Evolutionary conservation across 2,329 filamentous ascomycete genomes (phyloP).

Genomic region (Beauveria brongniartii): DNA sequence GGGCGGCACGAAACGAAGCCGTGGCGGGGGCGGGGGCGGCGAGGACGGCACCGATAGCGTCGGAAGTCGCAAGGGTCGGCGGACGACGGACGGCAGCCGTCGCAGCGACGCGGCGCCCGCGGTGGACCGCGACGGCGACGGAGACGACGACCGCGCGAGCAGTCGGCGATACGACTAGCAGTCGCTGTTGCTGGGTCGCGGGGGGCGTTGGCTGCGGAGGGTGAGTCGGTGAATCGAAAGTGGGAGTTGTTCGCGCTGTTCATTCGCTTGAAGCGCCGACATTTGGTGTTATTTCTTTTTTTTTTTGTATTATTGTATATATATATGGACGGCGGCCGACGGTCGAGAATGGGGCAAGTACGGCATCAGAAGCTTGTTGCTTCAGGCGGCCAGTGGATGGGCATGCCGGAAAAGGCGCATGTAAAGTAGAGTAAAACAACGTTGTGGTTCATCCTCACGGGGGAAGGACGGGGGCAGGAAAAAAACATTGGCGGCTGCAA

Average conservation of each 20-base stretch:
- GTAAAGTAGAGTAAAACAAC: too few species aligned
- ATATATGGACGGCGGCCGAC: neutral
- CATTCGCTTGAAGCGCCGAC: too few species aligned
- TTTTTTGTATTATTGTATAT: neutral
- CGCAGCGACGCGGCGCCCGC: slow-evolving; percentile 35
- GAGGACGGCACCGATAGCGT: slow-evolving; percentile 26
- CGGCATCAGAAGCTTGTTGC: too few species aligned
- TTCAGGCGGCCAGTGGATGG: too few species aligned
- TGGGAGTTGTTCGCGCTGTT: too few species aligned
- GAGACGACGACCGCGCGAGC: neutral
- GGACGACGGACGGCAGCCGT: slow-evolving; percentile 25
- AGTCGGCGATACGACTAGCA: slow-evolving; percentile 6
- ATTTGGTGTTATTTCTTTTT: neutral
- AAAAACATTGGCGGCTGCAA: too few species aligned
- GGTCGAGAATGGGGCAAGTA: too few species aligned
- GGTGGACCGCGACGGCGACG: slow-evolving; percentile 38
- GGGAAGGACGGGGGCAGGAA: too few species aligned
- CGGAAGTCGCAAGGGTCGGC: slow-evolving; percentile 30
- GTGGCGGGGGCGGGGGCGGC: slow-evolving; percentile 25
- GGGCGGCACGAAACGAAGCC: slow-evolving; percentile 40
- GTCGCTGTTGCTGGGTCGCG: slow-evolving; percentile 2
- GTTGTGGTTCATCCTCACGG: too few species aligned
- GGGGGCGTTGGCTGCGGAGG: neutral
- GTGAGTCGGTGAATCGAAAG: neutral
- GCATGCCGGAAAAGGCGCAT: too few species aligned